These are phyloP conservation scores for Venustampulla echinocandica DNA, from an alignment of 495 filamentous ascomycete species.

Conservation along the genomic window DNA sequence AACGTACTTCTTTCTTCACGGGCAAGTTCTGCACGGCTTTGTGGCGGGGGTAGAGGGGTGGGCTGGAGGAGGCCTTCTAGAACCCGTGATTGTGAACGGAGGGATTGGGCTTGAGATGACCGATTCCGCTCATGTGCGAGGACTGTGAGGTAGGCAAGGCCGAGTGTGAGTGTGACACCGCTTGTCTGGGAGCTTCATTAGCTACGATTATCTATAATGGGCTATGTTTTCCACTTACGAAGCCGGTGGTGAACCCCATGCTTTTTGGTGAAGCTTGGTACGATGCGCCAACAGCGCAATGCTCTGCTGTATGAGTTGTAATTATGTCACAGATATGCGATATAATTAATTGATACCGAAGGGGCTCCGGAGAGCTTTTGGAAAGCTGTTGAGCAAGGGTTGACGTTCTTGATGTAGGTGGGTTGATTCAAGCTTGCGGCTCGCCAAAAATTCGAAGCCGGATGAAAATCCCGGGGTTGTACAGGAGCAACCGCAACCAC, in stretches of 20 bases:
- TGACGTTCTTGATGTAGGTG: background rate
- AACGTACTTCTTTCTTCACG: slow-evolving; percentile 31
- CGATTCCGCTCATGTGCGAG: slow-evolving; percentile 66
- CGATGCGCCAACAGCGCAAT: slow-evolving; percentile 15
- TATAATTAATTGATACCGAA: slow-evolving; percentile 9
- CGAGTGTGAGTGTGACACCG: slow-evolving; percentile 78
- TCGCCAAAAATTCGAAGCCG: slow-evolving; percentile 11
- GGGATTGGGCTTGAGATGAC: slow-evolving; percentile 54
- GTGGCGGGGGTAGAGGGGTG: slow-evolving; percentile 27
- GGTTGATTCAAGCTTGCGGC: background rate
- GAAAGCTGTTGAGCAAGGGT: background rate
- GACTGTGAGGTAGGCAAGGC: slow-evolving; percentile 71
- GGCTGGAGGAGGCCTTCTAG: slow-evolving; percentile 46
- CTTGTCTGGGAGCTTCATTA: slow-evolving; percentile 46
- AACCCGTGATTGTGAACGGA: slow-evolving; percentile 60
- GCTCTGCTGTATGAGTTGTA: background rate
- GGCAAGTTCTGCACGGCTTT: slow-evolving; percentile 34
- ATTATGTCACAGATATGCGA: background rate
- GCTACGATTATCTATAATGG: slow-evolving; percentile 15
- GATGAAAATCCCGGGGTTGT: background rate
- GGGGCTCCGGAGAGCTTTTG: slow-evolving; percentile 11
- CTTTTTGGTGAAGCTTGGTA: slow-evolving; percentile 9
- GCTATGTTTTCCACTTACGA: slow-evolving; percentile 47
- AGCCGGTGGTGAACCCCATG: slow-evolving; percentile 77
- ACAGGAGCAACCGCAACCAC: background rate